Evolutionary conservation across 2,329 filamentous ascomycete species (phyloP).

Genomic region (Diaporthe sp.): DNA sequence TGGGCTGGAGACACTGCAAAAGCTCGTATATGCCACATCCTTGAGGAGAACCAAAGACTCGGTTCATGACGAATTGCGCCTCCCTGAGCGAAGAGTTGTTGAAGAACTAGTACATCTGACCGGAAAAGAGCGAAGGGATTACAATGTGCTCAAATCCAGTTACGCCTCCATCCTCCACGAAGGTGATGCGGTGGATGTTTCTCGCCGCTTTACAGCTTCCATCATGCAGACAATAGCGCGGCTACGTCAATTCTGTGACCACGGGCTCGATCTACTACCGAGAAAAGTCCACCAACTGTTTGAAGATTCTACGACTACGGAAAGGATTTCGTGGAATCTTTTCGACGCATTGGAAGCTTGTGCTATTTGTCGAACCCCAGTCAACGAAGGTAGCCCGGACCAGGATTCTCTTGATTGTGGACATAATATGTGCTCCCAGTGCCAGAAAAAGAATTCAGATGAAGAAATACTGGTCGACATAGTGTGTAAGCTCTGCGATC

Average conservation of each 20-base stretch:
- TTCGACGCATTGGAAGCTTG: not conserved
- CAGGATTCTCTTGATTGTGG: not conserved
- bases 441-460: not conserved
- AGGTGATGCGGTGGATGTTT: not conserved
- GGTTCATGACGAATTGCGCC: not conserved
- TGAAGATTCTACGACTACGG: not conserved
- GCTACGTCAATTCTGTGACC: not conserved
- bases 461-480: not conserved
- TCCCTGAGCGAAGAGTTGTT: not conserved
- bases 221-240: slow-evolving; percentile 1
- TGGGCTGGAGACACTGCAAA: not conserved
- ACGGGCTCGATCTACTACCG: not conserved
- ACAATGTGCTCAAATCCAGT: not conserved
- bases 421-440: not conserved
- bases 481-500: not conserved
- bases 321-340: not conserved
- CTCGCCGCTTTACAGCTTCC: not conserved
- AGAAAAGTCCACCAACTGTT: not conserved
- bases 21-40: not conserved
- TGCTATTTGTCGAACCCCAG: not conserved
- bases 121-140: not conserved
- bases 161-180: not conserved
- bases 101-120: not conserved
- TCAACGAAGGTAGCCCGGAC: not conserved
- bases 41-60: slow-evolving; percentile 4